These are phyloP conservation scores for Phaffia tasmanica DNA, from an alignment of 768 basidiomycete genomes.

Conservation along the genomic window DNA sequence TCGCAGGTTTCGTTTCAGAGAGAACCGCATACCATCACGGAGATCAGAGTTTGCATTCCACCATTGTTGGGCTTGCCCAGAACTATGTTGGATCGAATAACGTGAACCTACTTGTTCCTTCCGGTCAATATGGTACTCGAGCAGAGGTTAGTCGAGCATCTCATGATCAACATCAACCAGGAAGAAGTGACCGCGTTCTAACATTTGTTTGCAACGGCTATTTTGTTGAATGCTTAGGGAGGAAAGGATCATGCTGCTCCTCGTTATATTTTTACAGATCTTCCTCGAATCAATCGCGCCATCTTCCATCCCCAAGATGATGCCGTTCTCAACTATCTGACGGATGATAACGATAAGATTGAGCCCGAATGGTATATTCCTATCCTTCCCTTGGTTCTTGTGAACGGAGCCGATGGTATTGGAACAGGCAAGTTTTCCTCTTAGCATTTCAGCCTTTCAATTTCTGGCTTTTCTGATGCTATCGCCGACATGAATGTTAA, in stretches of 20 bases:
- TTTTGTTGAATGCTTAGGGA: constrained; percentile 43
- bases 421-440: constrained; percentile 60
- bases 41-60: constrained; percentile 70
- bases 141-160: constrained; percentile 29
- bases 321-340: constrained; percentile 65
- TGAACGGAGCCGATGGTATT: constrained; percentile 95
- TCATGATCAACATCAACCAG: constrained; percentile 28
- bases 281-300: constrained; percentile 58
- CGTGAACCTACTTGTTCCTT: constrained; percentile 70
- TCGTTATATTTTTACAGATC: constrained; percentile 86
- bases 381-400: constrained; percentile 68
- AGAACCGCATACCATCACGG: constrained; percentile 96
- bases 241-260: constrained; percentile 95
- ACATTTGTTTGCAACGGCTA: too few species aligned
- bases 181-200: too few species aligned
- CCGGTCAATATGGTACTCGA: constrained; percentile 93
- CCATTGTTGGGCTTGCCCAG: constrained; percentile 89
- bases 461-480: background rate
- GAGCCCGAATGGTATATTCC: constrained; percentile 96
- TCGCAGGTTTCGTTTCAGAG: constrained; percentile 88
- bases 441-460: background rate
- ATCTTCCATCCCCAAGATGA: constrained; percentile 79
- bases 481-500: background rate
- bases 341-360: constrained; percentile 72
- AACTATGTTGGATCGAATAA: constrained; percentile 94